Evolutionary conservation across 805 yeast genomes (phyloP).

Genomic region (Torulaspora franciscae): DNA sequence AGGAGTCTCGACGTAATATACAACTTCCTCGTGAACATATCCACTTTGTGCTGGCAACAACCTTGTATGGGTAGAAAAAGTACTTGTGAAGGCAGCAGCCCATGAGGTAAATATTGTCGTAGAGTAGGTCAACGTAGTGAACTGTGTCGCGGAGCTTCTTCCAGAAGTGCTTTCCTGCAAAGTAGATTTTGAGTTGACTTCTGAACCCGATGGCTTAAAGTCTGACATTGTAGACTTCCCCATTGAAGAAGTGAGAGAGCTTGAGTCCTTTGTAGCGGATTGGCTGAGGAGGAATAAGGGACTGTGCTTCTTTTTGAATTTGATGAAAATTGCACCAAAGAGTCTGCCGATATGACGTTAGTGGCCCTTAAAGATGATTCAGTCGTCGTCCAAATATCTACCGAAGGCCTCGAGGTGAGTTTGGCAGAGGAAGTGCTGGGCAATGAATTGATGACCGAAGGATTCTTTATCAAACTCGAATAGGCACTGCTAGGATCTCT

Average conservation of each 20-base stretch:
- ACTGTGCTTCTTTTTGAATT: neutral
- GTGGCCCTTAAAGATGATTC: neutral
- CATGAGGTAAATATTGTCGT: constrained; percentile 3
- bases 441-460: neutral
- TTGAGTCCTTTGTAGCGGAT: neutral
- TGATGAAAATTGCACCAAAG: neutral
- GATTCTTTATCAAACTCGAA: neutral
- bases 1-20: constrained; percentile 20
- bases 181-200: neutral
- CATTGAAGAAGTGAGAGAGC: neutral
- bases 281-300: neutral
- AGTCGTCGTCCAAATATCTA: neutral
- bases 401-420: neutral
- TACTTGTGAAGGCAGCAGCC: constrained; percentile 1
- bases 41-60: constrained; percentile 7
- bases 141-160: constrained; percentile 4
- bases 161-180: neutral
- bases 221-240: neutral
- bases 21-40: constrained; percentile 4
- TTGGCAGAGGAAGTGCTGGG: neutral
- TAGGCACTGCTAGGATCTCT: neutral
- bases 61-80: constrained; percentile 7
- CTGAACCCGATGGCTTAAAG: neutral
- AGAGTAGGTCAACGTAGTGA: neutral
- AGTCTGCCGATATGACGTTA: neutral